Conservation (phyloP, 106 monocot genomes). For the Allium cepa region DNA sequence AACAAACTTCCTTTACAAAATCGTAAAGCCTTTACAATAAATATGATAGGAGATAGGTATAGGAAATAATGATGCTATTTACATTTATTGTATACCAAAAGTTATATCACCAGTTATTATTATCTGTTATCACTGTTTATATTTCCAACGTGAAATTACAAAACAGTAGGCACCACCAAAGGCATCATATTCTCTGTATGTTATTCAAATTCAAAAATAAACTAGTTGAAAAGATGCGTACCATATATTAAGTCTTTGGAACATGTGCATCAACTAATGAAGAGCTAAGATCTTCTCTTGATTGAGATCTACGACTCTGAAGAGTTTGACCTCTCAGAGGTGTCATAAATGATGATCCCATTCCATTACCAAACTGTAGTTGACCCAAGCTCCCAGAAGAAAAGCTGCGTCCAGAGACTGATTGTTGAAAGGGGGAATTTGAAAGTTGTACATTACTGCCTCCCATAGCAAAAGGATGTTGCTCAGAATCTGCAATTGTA, state of each 20-base stretch:
- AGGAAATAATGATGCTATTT: too few relatives aligned
- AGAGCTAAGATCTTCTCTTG: conserved; percentile 82
- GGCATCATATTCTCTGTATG: too few relatives aligned
- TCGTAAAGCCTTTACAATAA: too few relatives aligned
- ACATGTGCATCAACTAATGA: conserved; percentile 63
- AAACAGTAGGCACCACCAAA: too few relatives aligned
- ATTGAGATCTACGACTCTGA: conserved; percentile 85
- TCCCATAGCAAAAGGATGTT: conserved; percentile 48
- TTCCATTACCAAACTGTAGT: conserved; percentile 54
- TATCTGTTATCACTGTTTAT: too few relatives aligned
- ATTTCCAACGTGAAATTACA: too few relatives aligned
- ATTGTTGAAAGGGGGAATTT: conserved; percentile 33
- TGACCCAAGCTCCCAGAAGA: conserved; percentile 84
- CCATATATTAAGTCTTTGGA: conserved; percentile 29
- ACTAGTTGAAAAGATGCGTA: background rate
- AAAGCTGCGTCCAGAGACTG: conserved; percentile 60
- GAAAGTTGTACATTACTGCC: conserved; percentile 33
- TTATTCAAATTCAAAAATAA: too few relatives aligned
- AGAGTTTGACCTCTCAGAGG: conserved; percentile 66
- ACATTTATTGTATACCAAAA: too few relatives aligned
- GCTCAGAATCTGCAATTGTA: conserved; percentile 44
- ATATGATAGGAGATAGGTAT: too few relatives aligned
- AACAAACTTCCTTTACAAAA: too few relatives aligned
- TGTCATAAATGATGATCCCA: conserved; percentile 45
- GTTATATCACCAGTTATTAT: too few relatives aligned